Percentiles rank a stretch among this genome's conserved stretches.
These are phyloP conservation scores for Fomes fomentarius DNA, from an alignment of 1,284 basidiomycete genomes.

Conservation along the genomic window DNA sequence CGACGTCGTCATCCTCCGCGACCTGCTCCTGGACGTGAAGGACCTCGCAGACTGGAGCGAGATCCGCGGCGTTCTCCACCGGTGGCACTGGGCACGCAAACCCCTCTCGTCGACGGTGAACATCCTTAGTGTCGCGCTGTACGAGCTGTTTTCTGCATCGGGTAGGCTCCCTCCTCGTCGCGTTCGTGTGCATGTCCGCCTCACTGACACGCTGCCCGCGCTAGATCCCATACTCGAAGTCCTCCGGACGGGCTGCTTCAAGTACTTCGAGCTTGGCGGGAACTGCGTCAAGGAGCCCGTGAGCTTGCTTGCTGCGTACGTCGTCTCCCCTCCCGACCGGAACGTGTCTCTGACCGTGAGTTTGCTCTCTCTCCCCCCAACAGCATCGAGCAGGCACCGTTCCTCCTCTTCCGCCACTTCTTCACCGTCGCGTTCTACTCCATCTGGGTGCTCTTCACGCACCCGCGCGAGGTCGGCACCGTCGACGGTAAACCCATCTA, in stretches of 20 bases:
- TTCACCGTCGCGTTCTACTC: conserved; percentile 95
- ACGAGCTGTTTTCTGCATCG: conserved; percentile 90
- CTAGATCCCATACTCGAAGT: conserved; percentile 80
- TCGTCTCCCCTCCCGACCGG: conserved; percentile 6
- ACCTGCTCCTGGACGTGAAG: conserved; percentile 55
- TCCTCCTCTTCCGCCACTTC: conserved; percentile 89
- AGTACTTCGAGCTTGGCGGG: conserved; percentile 95
- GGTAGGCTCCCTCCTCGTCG: too few species aligned
- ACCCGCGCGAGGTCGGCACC: conserved; percentile 45
- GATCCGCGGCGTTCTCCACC: conserved; percentile 58
- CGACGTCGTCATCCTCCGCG: conserved; percentile 78
- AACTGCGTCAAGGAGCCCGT: conserved; percentile 91
- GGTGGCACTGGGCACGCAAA: conserved; percentile 89
- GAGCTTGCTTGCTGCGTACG: conserved; percentile 81
- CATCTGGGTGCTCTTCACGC: conserved; percentile 85
- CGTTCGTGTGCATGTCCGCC: too few species aligned
- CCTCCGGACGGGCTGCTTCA: conserved; percentile 93
- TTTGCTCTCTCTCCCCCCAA: background rate
- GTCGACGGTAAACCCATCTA: conserved; percentile 40
- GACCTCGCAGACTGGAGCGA: conserved; percentile 66
- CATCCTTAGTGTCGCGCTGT: conserved; percentile 88
- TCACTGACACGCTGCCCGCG: conserved; percentile 1
- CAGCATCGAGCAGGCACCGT: conserved; percentile 74
- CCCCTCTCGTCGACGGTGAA: conserved; percentile 84
- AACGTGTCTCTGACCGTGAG: background rate